Evolutionary conservation across 805 yeast species (phyloP).

Genomic region (Wickerhamiella alocasiicola): DNA sequence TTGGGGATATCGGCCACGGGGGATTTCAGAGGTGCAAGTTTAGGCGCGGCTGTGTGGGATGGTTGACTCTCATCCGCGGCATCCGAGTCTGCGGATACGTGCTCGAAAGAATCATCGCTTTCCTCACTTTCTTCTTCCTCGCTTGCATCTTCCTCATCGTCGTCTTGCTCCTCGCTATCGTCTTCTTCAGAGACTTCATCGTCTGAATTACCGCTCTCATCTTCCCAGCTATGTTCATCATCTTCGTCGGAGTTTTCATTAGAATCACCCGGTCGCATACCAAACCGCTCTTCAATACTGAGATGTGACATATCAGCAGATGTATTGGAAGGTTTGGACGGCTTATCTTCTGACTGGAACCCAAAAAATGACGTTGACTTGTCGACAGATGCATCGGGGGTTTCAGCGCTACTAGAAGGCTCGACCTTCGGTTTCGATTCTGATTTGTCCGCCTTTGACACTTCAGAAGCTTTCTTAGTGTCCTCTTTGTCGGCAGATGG

Average conservation of each 20-base stretch:
- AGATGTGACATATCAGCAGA: background rate
- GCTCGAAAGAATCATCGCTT: background rate
- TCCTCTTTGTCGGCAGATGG: background rate
- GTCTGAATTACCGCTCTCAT: slow-evolving; percentile 2
- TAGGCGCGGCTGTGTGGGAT: too few species aligned
- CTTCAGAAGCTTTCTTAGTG: background rate
- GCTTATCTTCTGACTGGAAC: background rate
- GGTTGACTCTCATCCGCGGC: too few species aligned
- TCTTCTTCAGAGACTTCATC: background rate
- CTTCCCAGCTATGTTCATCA: slow-evolving; percentile 4
- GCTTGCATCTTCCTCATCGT: background rate
- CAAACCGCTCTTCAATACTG: background rate
- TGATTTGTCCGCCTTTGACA: background rate
- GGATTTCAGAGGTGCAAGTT: too few species aligned
- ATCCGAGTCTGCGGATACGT: background rate
- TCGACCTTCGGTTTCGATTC: too few species aligned
- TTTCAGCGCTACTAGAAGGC: too few species aligned
- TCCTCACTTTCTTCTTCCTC: background rate
- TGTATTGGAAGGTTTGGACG: background rate
- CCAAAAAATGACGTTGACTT: background rate
- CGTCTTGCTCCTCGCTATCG: slow-evolving; percentile 1
- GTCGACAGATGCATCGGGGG: too few species aligned
- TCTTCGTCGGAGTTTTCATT: background rate
- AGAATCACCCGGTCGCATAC: background rate
- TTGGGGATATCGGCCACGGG: too few species aligned